A percentile compares a stretch with the other conserved stretches of the same genome.
These are phyloP conservation scores for Fusarium pseudonygamai DNA, from an alignment of 2,329 filamentous ascomycete genomes.

Conservation along the genomic window DNA sequence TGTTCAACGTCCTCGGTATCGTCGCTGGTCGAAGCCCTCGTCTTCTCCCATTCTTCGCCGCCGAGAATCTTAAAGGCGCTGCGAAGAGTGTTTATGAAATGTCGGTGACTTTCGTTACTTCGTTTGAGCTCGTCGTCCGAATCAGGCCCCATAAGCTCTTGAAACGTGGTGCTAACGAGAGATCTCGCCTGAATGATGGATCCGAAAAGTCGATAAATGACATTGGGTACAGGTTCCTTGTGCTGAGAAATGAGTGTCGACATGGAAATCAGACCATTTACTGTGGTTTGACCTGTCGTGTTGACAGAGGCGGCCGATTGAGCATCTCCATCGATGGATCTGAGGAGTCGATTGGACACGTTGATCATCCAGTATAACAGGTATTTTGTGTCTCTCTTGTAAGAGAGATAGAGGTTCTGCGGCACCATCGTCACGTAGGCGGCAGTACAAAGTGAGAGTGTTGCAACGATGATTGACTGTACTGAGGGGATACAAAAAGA, in stretches of 20 bases:
- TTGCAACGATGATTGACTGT: not conserved
- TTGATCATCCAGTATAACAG: constrained; percentile 53
- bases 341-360: constrained; percentile 50
- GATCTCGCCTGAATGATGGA: constrained; percentile 51
- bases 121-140: constrained; percentile 45
- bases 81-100: constrained; percentile 54
- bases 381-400: constrained; percentile 52
- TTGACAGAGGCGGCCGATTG: constrained; percentile 42
- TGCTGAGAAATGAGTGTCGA: constrained; percentile 53
- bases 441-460: not conserved
- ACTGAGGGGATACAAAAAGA: not conserved
- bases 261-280: constrained; percentile 50
- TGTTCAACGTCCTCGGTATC: constrained; percentile 36
- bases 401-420: constrained; percentile 48
- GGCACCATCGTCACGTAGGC: constrained; percentile 35
- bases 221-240: constrained; percentile 44
- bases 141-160: constrained; percentile 44
- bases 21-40: not conserved
- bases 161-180: constrained; percentile 43
- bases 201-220: constrained; percentile 50
- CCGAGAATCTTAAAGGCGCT: constrained; percentile 50
- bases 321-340: constrained; percentile 24
- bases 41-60: constrained; percentile 39
- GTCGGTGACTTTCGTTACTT: constrained; percentile 53
- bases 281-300: constrained; percentile 50